Base-by-base conservation (phyloP, 2,329 filamentous ascomycete species). In the Botrytis tulipae region DNA sequence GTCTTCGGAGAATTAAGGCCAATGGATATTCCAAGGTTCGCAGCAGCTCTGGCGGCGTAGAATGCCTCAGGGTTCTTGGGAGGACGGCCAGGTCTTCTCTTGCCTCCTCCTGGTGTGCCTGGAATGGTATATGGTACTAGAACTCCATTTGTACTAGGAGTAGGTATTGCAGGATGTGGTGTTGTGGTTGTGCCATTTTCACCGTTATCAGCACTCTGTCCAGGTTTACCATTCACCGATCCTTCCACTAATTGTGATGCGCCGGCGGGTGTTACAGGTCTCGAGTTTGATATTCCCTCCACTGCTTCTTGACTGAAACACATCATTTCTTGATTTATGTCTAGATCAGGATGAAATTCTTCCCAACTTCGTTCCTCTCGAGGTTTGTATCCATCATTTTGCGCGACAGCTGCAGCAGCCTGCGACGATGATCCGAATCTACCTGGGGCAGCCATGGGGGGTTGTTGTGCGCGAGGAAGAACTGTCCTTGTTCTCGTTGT, bases 301-400 rank as follows among this genome's bases (percentile, higher is more conserved):
- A 98, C 91, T 77, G 97, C 93, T 76, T 96, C 91, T 2, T 94
- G 91, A 67, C 88, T 90, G 80, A 95, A 95, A 4, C 97, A 86
- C 77, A 92, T 89, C 76, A 98, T 92, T 6, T 88, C 89, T 20
- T 88, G 88, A 73, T 97, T 94, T 67, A 98, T 94, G 83, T 98
- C 95, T 70, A 99, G 88, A 79, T 98, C 93, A 0, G 94, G 94
- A 82, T 99, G 96, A 77, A 98, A 98, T 82, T 99, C 96, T 80
- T 98, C 95, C 94, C 95, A 99, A 70, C 94, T 93, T 76, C 95
- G 91, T 84, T 99, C 96, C 83, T 99, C 96, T 80, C 96, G 89
- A 46, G 96, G 96, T 82, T 99, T 99, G 84, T 98, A 98, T 69
- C 95, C 95, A 84, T 98, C 96, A 79, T 91, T 95, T 81, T 97